Conservation (phyloP, 768 basidiomycete species). For the Boletus rubroflammeus region DNA sequence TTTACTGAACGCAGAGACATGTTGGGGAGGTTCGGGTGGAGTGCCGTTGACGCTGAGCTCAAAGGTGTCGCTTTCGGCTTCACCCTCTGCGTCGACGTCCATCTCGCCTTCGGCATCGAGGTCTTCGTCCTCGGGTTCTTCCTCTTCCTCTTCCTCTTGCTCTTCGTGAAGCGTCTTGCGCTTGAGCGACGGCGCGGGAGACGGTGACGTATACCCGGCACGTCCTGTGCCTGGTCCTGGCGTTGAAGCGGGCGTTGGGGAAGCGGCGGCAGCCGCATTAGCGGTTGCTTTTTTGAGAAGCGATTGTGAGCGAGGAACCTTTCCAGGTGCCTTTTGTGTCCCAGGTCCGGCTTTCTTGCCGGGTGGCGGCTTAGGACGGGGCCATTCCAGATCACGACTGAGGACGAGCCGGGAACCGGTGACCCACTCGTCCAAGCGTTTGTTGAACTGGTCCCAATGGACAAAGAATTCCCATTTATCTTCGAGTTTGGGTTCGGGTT, state of each 20-base stretch:
- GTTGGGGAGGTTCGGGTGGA: slow-evolving; percentile 48
- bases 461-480: slow-evolving; percentile 94
- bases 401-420: slow-evolving; percentile 82
- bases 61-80: slow-evolving; percentile 61
- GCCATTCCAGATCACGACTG: slow-evolving; percentile 89
- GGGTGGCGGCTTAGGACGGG: slow-evolving; percentile 72
- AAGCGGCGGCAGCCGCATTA: slow-evolving; percentile 64
- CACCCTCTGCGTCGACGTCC: slow-evolving; percentile 46
- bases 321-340: slow-evolving; percentile 55
- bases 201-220: slow-evolving; percentile 46
- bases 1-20: slow-evolving; percentile 78
- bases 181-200: slow-evolving; percentile 59
- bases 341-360: slow-evolving; percentile 50
- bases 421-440: slow-evolving; percentile 98
- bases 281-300: slow-evolving; percentile 68
- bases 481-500: slow-evolving; percentile 55
- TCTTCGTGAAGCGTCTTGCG: slow-evolving; percentile 67
- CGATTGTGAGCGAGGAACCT: slow-evolving; percentile 55
- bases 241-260: slow-evolving; percentile 54
- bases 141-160: slow-evolving; percentile 57
- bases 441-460: slow-evolving; percentile 99
- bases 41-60: slow-evolving; percentile 51
- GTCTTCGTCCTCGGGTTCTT: slow-evolving; percentile 47
- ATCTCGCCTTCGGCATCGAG: slow-evolving; percentile 44
- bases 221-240: slow-evolving; percentile 32